Conservation (phyloP, 2,329 filamentous ascomycete genomes). For the Aspergillus terreus region DNA sequence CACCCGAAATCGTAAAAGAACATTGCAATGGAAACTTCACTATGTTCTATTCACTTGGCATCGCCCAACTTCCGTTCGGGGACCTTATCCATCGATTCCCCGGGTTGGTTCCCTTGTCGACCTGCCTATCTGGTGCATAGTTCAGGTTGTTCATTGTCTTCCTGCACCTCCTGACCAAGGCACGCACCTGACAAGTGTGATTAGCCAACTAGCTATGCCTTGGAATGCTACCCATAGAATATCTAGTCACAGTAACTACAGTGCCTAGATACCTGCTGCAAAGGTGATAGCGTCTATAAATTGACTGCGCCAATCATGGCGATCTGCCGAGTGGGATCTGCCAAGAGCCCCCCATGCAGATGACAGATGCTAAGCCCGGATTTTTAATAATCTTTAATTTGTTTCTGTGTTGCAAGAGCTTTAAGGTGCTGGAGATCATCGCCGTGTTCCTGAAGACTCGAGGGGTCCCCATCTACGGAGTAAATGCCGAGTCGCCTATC, state of each 20-base stretch:
- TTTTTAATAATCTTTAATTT: conserved; percentile 9
- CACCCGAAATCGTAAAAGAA: neutral
- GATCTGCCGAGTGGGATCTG: conserved; percentile 37
- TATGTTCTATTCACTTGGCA: conserved; percentile 9
- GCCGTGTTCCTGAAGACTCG: conserved; percentile 9
- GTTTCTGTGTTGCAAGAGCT: neutral
- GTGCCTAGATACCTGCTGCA: neutral
- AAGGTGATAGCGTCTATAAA: neutral
- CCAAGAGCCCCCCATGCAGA: conserved; percentile 34
- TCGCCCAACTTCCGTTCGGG: conserved; percentile 2
- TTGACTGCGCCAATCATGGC: conserved; percentile 26
- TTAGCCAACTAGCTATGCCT: too few species aligned
- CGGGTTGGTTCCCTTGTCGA: neutral
- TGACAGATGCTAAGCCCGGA: conserved; percentile 25
- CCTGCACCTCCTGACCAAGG: too few species aligned
- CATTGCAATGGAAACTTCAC: conserved; percentile 5
- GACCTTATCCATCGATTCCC: conserved; percentile 1
- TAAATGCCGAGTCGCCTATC: conserved; percentile 1
- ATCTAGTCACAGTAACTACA: too few species aligned
- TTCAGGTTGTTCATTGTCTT: too few species aligned
- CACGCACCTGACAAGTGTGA: too few species aligned
- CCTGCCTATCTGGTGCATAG: too few species aligned
- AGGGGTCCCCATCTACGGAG: neutral
- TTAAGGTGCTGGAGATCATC: conserved; percentile 8
- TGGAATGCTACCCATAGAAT: too few species aligned